Percentiles rank a stretch among this genome's conserved stretches.
Conservation (phyloP, 176 grass and related monocot species). For the Lolium perenne region DNA sequence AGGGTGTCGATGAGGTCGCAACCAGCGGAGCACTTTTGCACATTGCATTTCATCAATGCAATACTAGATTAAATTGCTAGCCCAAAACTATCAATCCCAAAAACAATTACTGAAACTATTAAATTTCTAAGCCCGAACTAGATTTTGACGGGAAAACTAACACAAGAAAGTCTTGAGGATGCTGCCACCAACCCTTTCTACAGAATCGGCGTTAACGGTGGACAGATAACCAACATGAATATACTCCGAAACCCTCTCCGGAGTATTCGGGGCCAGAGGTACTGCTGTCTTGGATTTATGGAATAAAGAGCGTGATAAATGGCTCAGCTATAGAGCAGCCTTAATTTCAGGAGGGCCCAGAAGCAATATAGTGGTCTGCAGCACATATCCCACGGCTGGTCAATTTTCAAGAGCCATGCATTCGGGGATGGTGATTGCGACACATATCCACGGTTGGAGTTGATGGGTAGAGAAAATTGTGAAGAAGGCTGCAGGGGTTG, state of each 20-base stretch:
- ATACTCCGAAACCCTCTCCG: slow-evolving; percentile 62
- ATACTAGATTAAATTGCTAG: too few species aligned
- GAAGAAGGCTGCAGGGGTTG: slow-evolving; percentile 66
- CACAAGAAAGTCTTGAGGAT: slow-evolving; percentile 71
- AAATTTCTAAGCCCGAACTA: too few species aligned
- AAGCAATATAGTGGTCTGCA: slow-evolving; percentile 79
- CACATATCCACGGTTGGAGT: slow-evolving; percentile 45
- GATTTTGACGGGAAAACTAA: slow-evolving; percentile 67
- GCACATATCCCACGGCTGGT: slow-evolving; percentile 61
- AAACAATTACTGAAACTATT: too few species aligned
- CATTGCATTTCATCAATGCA: too few species aligned
- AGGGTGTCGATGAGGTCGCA: too few species aligned
- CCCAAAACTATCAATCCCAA: too few species aligned
- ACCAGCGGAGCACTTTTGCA: too few species aligned
- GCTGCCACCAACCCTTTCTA: slow-evolving; percentile 52
- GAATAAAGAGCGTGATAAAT: slow-evolving; percentile 72
- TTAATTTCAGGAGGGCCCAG: slow-evolving; percentile 60
- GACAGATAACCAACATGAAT: slow-evolving; percentile 59
- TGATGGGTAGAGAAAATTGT: slow-evolving; percentile 68
- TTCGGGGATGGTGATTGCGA: slow-evolving; percentile 58
- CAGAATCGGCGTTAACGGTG: not conserved
- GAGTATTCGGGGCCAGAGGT: slow-evolving; percentile 58
- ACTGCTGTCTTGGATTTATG: slow-evolving; percentile 80
- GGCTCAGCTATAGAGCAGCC: slow-evolving; percentile 64
- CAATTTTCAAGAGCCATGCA: slow-evolving; percentile 65